Base-by-base conservation (phyloP, 1,139 yeast genomes). In the Yamadazyma buinensis region DNA sequence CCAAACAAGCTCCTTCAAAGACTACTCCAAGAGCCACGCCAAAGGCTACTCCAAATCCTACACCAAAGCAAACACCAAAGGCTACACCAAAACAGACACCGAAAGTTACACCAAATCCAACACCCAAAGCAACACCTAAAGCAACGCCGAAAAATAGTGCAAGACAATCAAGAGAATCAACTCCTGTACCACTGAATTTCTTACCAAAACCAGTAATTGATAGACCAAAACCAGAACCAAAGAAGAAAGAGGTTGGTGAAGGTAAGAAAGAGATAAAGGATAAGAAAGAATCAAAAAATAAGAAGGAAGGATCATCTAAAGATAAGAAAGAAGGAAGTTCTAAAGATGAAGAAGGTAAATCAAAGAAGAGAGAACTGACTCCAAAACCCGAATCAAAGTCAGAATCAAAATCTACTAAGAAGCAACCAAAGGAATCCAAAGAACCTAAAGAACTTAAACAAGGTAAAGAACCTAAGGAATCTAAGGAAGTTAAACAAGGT, bases 121-220 rank as follows among this genome's bases (percentile, higher is more conserved):
- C 30, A 12, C 27, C 29, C 10, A 26, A 10, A 15, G 14, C 13
- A 5, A 26, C 22, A 10, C 32, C 38, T 9, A 24, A 26, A 13
- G 33, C 35, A 10, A 23, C 19, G 7, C 19, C 19, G 7, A 17
- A 5, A 5, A 5, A 15, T 12, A 30, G 33, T 25, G 35, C 38
- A 6, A 30, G 12, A 18, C 32, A 36, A 14, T 36, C 39, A 4
- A 33, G 34, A 24, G 22, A 37, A 12, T 29, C 37, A 10, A 33
- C 39, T 10, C 37, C 32, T 6, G 25, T n/a, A 8, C 26, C 11
- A 24, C 15, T 10, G 12, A 12, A 10, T 14, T 24, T 12, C 26
- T 24, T 24, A 9, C 26, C 26, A 4, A 26, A 15, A 17, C 28
- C 28, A 26, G 15, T 26, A 17, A 26, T 15, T 13, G 5, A n/a